Conservation (phyloP, 306 rosid genomes). For the Dryas drummondii region DNA sequence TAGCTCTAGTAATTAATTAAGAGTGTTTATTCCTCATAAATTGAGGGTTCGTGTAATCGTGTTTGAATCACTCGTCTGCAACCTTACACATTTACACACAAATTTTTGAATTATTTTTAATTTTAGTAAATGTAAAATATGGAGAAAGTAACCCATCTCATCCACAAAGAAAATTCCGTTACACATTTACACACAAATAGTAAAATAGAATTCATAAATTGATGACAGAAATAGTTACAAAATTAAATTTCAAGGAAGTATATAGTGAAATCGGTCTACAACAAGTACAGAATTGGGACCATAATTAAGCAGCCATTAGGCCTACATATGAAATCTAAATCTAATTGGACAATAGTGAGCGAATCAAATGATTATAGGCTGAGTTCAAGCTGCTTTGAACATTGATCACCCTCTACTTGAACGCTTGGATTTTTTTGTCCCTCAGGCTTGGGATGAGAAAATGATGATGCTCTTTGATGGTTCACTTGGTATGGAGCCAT, state of each 20-base stretch:
- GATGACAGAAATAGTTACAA: conserved; percentile 4
- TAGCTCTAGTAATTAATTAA: too few species aligned
- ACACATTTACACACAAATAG: not conserved
- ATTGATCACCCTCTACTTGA: conserved; percentile 28
- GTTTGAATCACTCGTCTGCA: too few species aligned
- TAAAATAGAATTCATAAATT: not conserved
- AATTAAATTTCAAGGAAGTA: not conserved
- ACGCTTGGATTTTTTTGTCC: conserved; percentile 20
- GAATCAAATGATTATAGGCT: conserved; percentile 35
- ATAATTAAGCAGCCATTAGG: not conserved
- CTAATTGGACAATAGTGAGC: conserved; percentile 20
- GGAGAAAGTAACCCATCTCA: not conserved
- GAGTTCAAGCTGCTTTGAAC: conserved; percentile 59
- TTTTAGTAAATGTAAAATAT: too few species aligned
- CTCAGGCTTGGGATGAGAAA: conserved; percentile 26
- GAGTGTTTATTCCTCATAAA: too few species aligned
- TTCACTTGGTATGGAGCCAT: conserved; percentile 71
- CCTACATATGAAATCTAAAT: not conserved
- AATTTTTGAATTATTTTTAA: too few species aligned
- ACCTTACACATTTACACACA: too few species aligned
- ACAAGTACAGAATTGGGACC: not conserved
- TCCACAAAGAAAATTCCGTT: too few species aligned
- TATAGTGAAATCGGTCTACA: not conserved
- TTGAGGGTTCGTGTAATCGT: too few species aligned
- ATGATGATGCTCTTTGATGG: conserved; percentile 2